phyloP scores from a whole-genome alignment of 345 rosid species.

The rapeseed (Brassica napus) region Da-Ae NC_063451.1:37943001-37943500 shows the following conservation, averaged over 20 bases:
- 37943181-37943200: not conserved
- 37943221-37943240: not conserved
- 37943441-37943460: not conserved
- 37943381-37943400: not conserved
- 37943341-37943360: not conserved
- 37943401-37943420: not conserved
- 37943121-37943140: no score
- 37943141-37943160: no score
- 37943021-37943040: no score
- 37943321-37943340: not conserved
- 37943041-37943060: no score
- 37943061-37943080: no score
- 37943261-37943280: not conserved
- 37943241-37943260: not conserved
- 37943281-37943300: not conserved
- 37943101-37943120: no score
- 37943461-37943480: not conserved
- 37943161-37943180: not conserved
- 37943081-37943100: no score
- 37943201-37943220: not conserved
- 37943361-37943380: not conserved
- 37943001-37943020: no score
- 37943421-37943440: not conserved
- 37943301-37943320: not conserved
- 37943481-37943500: not conserved